These are phyloP conservation scores for Geosmithia putterillii DNA, from an alignment of 2,329 filamentous ascomycete species.

Conservation along the genomic window DNA sequence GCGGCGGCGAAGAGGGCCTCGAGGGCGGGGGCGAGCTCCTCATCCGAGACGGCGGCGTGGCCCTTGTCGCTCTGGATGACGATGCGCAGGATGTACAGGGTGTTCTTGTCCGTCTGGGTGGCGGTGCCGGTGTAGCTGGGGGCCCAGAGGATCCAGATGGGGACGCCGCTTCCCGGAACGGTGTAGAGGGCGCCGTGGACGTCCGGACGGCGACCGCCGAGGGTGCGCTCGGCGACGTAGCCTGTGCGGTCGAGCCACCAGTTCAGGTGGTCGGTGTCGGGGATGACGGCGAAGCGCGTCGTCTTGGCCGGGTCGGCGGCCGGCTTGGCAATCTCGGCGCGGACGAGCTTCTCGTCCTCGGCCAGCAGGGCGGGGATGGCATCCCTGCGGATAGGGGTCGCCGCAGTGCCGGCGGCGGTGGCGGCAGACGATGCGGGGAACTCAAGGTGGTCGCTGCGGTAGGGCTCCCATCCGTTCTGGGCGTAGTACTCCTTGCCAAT, in stretches of 20 bases:
- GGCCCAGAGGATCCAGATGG: slow-evolving; percentile 67
- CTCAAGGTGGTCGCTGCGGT: slow-evolving; percentile 59
- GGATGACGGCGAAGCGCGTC: slow-evolving; percentile 10
- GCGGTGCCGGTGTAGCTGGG: slow-evolving; percentile 48
- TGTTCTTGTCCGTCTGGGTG: slow-evolving; percentile 46
- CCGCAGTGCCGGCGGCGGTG: slow-evolving; percentile 9
- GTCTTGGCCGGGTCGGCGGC: neutral
- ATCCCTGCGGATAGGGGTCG: slow-evolving; percentile 35
- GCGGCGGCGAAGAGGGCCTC: slow-evolving; percentile 54
- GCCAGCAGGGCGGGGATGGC: slow-evolving; percentile 47
- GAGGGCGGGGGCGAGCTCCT: slow-evolving; percentile 39
- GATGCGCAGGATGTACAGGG: slow-evolving; percentile 56
- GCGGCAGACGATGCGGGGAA: slow-evolving; percentile 26
- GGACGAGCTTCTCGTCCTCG: slow-evolving; percentile 52
- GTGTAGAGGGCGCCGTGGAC: slow-evolving; percentile 61
- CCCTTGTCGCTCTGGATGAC: slow-evolving; percentile 57
- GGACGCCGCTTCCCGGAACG: slow-evolving; percentile 26
- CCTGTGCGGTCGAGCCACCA: slow-evolving; percentile 69
- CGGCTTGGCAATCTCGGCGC: slow-evolving; percentile 30
- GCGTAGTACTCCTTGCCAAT: slow-evolving; percentile 78
- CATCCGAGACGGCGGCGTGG: slow-evolving; percentile 14
- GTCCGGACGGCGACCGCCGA: slow-evolving; percentile 34
- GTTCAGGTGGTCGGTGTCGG: slow-evolving; percentile 19
- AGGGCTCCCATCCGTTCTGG: slow-evolving; percentile 63
- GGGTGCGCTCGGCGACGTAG: slow-evolving; percentile 56